Conservation (phyloP, 2,329 filamentous ascomycete genomes). For the Macroventuria anomochaeta region DNA sequence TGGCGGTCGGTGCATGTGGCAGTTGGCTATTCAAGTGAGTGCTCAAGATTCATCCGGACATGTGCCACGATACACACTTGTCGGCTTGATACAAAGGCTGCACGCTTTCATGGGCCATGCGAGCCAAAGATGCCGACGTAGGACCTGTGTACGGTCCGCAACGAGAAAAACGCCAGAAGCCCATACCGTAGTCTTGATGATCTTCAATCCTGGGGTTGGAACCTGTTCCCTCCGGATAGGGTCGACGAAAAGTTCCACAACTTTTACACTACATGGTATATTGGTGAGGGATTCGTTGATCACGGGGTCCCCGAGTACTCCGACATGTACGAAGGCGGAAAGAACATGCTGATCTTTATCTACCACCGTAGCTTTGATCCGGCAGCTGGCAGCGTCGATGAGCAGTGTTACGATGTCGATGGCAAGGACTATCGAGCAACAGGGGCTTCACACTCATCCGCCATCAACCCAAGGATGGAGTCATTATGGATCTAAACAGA, state of each 20-base stretch:
- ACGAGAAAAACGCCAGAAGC: slow-evolving; percentile 13
- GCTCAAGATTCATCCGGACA: neutral
- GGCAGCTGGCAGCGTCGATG: neutral
- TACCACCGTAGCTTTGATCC: slow-evolving; percentile 14
- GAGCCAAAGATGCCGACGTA: slow-evolving; percentile 11
- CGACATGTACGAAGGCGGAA: slow-evolving; percentile 20
- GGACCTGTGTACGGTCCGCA: slow-evolving; percentile 16
- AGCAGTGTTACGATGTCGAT: slow-evolving; percentile 20
- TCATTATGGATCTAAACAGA: slow-evolving; percentile 26
- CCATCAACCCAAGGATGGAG: slow-evolving; percentile 24
- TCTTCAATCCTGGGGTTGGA: slow-evolving; percentile 22
- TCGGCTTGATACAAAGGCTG: slow-evolving; percentile 24
- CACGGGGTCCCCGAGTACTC: slow-evolving; percentile 21
- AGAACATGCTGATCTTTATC: slow-evolving; percentile 18
- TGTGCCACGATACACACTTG: slow-evolving; percentile 2
- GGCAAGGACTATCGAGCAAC: slow-evolving; percentile 20
- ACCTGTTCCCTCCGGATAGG: neutral
- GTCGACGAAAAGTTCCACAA: slow-evolving; percentile 12
- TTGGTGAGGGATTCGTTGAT: slow-evolving; percentile 22
- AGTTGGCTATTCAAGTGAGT: neutral
- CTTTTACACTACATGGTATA: slow-evolving; percentile 23
- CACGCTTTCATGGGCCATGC: slow-evolving; percentile 21
- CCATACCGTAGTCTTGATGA: slow-evolving; percentile 10
- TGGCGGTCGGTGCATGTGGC: neutral
- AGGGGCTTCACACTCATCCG: slow-evolving; percentile 22